phyloP scores from a whole-genome alignment of 1,284 basidiomycete genomes.

The Afroboletus lepidellus region DNA sequence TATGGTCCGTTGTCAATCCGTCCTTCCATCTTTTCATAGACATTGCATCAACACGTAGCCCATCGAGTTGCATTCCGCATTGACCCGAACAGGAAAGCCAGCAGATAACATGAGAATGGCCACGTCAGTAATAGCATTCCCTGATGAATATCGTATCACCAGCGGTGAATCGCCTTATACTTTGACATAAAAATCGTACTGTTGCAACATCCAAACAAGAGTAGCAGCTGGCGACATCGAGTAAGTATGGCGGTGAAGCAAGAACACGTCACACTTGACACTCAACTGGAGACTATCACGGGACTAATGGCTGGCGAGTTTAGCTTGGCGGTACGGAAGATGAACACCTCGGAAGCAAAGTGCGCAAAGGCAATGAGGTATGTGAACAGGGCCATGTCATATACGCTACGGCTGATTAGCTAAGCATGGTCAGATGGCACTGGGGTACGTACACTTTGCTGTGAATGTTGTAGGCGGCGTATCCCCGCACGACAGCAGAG shows the following conservation, averaged over 20 bases:
- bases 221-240: conserved; percentile 51
- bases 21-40: not conserved
- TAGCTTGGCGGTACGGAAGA: conserved; percentile 78
- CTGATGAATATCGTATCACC: not conserved
- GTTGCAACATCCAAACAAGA: conserved; percentile 78
- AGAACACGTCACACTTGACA: not conserved
- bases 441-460: conserved; percentile 62
- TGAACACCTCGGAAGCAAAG: conserved; percentile 82
- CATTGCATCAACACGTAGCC: not conserved
- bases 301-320: conserved; percentile 70
- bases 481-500: conserved; percentile 75
- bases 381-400: conserved; percentile 84
- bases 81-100: conserved; percentile 8
- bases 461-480: conserved; percentile 86
- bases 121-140: conserved; percentile 3
- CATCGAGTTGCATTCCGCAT: conserved; percentile 5
- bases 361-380: conserved; percentile 91
- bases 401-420: conserved; percentile 58
- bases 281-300: conserved; percentile 85
- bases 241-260: conserved; percentile 11
- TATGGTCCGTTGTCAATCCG: conserved; percentile 2
- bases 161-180: conserved; percentile 22
- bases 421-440: not conserved
- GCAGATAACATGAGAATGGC: not conserved
- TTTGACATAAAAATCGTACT: conserved; percentile 70